Conservation (phyloP, 225 moss, liverwort and hornwort genomes). For the Marchantia paleacea region DNA sequence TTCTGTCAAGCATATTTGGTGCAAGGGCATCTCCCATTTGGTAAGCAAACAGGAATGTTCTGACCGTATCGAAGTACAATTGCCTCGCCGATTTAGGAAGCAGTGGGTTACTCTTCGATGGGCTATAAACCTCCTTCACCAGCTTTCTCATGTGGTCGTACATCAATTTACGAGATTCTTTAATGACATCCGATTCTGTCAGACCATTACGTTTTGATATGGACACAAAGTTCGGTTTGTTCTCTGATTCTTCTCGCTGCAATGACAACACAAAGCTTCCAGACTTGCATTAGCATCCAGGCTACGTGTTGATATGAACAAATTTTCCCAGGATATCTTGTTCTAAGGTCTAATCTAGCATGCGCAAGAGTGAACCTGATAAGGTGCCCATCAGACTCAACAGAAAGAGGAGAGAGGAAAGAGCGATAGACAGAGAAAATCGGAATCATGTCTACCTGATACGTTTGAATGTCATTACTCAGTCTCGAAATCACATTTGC, state of each 20-base stretch:
- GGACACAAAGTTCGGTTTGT: slow-evolving; percentile 34
- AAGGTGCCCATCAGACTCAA: too few species aligned
- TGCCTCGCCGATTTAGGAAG: slow-evolving; percentile 53
- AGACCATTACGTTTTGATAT: slow-evolving; percentile 43
- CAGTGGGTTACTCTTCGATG: slow-evolving; percentile 28
- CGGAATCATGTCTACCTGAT: neutral
- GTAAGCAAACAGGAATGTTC: slow-evolving; percentile 19
- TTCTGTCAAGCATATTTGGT: neutral
- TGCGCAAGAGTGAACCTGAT: too few species aligned
- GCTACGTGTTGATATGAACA: too few species aligned
- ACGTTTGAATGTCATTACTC: slow-evolving; percentile 1
- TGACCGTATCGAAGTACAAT: slow-evolving; percentile 51
- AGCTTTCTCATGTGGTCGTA: slow-evolving; percentile 54
- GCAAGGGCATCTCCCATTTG: neutral
- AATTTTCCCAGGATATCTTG: too few species aligned
- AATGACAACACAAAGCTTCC: slow-evolving; percentile 21
- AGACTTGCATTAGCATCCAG: too few species aligned
- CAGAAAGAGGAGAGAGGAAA: too few species aligned
- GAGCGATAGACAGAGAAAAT: too few species aligned
- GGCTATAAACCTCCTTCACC: slow-evolving; percentile 43
- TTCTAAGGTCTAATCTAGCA: too few species aligned
- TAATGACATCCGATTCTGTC: slow-evolving; percentile 39
- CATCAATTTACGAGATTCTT: slow-evolving; percentile 30
- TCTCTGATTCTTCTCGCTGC: slow-evolving; percentile 51
- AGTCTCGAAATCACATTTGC: neutral